These are phyloP conservation scores for Senna tora DNA, from an alignment of 306 rosid genomes.

Conservation along the genomic window DNA sequence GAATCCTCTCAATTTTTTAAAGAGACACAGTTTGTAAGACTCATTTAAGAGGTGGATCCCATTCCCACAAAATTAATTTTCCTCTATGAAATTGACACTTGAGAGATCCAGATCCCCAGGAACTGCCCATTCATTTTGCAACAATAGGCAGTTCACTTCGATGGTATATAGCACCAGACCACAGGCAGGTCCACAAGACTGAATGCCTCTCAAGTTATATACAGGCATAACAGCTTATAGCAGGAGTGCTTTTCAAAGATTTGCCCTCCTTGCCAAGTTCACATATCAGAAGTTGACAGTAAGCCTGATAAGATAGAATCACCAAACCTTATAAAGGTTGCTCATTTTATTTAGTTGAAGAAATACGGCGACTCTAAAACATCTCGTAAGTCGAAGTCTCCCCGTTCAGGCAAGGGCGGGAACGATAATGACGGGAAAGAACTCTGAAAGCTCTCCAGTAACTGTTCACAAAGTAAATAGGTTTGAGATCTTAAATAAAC, in stretches of 20 bases:
- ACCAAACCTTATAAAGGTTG: slow-evolving; percentile 30
- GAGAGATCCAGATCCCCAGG: neutral
- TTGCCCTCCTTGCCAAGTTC: slow-evolving; percentile 29
- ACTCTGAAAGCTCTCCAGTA: slow-evolving; percentile 68
- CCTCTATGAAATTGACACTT: neutral
- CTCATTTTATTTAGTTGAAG: slow-evolving; percentile 65
- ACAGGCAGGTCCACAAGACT: slow-evolving; percentile 31
- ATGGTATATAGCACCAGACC: slow-evolving; percentile 21
- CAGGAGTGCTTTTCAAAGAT: slow-evolving; percentile 26
- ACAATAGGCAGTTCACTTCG: slow-evolving; percentile 26
- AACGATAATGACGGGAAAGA: slow-evolving; percentile 71
- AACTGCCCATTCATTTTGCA: slow-evolving; percentile 21
- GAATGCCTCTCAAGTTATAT: slow-evolving; percentile 35
- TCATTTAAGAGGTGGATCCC: neutral
- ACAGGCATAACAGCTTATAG: slow-evolving; percentile 34
- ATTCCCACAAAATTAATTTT: neutral
- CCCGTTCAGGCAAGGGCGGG: slow-evolving; percentile 88
- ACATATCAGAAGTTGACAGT: slow-evolving; percentile 30
- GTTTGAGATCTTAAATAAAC: slow-evolving; percentile 29
- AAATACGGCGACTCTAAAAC: slow-evolving; percentile 89
- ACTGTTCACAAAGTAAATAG: slow-evolving; percentile 53
- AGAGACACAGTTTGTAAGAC: neutral
- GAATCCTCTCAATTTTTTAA: neutral
- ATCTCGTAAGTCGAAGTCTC: slow-evolving; percentile 69
- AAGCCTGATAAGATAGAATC: slow-evolving; percentile 30